Base-by-base conservation (phyloP, 1,139 yeast species). In the Meyerozyma sp. region DNA sequence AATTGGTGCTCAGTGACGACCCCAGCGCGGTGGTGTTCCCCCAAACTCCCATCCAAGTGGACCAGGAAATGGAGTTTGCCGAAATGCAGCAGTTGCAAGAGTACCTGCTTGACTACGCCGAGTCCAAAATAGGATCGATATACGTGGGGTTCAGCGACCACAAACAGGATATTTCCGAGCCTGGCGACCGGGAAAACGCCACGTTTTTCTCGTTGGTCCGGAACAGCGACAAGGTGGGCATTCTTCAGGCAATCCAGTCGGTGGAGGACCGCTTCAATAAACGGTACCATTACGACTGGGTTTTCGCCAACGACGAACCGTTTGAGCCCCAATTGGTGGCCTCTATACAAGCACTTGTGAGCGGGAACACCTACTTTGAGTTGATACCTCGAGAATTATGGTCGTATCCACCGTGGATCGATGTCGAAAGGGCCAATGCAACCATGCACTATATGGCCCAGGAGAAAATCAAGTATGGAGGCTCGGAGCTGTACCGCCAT, bases 131-230 rank as follows among this genome's bases (percentile, higher is more conserved):
- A 11, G 40, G 40, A 7, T 26, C 23, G 16, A n/a, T 37, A 2
- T 11, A 7, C 10, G n/a, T 16, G 4, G 40, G 40, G 9, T 16
- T 10, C 26, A 34, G 37, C 16, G 16, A 26, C 5, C 18, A 6
- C 6, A 8, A 27, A 1, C 6, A 9, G 6, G 28, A 21, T 10
- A 10, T n/a, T 5, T 8, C 7, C 13, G 27, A 11, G 5, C 11
- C 28, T 8, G 14, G n/a, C 32, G n/a, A 26, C 4, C 32, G 40
- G 8, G 40, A 37, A 26, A 37, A 37, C 10, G 94, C 93, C 3
- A 81, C 91, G 0, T 79, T 88, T 53, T 81, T 87, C 44, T 77
- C 90, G 8, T 64, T 89, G 44, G 91, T 87, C 34, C 71, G 94
- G 50, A 86, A 88, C 60, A 59, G 68, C 11, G 96, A 89, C 52